Evolutionary conservation across 257 asterid species (phyloP).

Genomic region (Solanum rostratum): DNA sequence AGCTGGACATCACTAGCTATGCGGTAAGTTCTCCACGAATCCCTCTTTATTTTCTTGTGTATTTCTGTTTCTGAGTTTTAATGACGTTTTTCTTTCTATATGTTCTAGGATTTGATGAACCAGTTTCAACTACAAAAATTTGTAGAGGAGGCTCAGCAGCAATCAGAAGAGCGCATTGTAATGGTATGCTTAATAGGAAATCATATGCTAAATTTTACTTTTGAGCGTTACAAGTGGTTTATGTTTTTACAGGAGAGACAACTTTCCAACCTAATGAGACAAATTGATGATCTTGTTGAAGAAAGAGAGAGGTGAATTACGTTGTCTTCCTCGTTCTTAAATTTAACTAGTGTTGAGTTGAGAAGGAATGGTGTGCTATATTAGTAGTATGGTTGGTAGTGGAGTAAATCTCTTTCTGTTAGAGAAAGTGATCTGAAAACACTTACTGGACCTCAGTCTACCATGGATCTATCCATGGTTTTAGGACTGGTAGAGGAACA

Average conservation of each 20-base stretch:
- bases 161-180: slow-evolving; percentile 31
- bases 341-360: background rate
- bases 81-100: background rate
- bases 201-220: background rate
- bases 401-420: background rate
- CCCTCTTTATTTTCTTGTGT: background rate
- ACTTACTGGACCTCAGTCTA: no score
- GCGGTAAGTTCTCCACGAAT: slow-evolving; percentile 41
- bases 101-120: slow-evolving; percentile 48
- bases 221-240: slow-evolving; percentile 11
- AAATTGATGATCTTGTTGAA: slow-evolving; percentile 44
- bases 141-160: slow-evolving; percentile 67
- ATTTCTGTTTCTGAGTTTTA: background rate
- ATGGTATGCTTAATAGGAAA: slow-evolving; percentile 33
- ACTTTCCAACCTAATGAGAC: slow-evolving; percentile 37
- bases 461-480: no score
- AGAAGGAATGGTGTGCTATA: background rate
- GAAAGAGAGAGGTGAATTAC: slow-evolving; percentile 57
- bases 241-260: slow-evolving; percentile 47
- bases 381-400: background rate
- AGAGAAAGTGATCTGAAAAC: background rate
- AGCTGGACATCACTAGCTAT: slow-evolving; percentile 71
- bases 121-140: slow-evolving; percentile 68
- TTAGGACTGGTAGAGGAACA: no score
- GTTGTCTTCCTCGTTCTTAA: background rate